Evolutionary conservation across 2,329 filamentous ascomycete genomes (phyloP), one percentile per base, ranked within the genome.

Genomic region (Exutisphaerella laricina): DNA sequence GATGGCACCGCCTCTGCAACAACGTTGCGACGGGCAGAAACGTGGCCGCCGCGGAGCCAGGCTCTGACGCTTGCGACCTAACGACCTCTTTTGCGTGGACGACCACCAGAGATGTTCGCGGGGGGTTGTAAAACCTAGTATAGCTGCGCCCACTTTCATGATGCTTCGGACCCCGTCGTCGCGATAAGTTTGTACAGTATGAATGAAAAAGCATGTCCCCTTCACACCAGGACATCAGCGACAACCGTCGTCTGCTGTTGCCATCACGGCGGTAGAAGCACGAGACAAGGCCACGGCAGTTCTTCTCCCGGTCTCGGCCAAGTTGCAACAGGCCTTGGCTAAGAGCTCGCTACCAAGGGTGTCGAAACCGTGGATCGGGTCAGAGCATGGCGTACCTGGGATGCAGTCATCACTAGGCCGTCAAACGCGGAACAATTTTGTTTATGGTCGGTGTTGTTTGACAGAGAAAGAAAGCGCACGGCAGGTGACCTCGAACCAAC

Each of bases 371-470:
- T n/a, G n/a, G n/a, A n/a, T n/a, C n/a, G n/a, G n/a, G n/a, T n/a
- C n/a, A n/a, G n/a, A n/a, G n/a, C n/a, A n/a, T n/a, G n/a, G n/a
- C n/a, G n/a, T n/a, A n/a, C n/a, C n/a, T n/a, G n/a, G 23, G 23
- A n/a, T 16, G 42, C 30, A 29, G 42, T n/a, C n/a, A 12, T 20
- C 30, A 22, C 14, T 17, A 9, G 21, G 38, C 26, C 28, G 26
- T 20, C 33, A 23, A 35, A 35, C 33, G 39, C 45, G 36, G 33
- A 29, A 43, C 28, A 26, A 43, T 41, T n/a, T 32, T 41, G 39
- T 37, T 41, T 40, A 17, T 20, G 25, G 31, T 9, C 36, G 39
- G 23, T 26, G n/a, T 23, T 34, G 30, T 36, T 40, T 35, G 39
- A 32, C 29, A 41, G 20, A 34, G 29, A 29, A 42, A 29, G 18